These are phyloP conservation scores for Lantana camara DNA, from an alignment of 257 asterid species.

Conservation along the genomic window DNA sequence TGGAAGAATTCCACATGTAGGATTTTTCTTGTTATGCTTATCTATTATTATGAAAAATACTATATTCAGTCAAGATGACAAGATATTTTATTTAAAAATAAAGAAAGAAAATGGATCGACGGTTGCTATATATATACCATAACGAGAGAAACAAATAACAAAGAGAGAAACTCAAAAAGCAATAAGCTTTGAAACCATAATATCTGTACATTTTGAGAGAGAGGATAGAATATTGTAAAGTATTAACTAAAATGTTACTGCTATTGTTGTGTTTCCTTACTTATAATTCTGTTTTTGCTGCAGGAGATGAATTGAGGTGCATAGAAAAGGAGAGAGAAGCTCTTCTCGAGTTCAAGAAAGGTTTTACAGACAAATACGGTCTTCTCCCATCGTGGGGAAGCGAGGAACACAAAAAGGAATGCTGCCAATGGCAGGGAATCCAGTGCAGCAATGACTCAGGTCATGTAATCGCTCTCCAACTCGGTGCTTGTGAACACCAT, in stretches of 20 bases:
- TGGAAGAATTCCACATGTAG: too few species aligned
- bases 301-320: slow-evolving; percentile 30
- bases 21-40: too few species aligned
- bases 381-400: slow-evolving; percentile 37
- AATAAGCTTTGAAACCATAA: neutral
- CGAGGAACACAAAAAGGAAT: slow-evolving; percentile 32
- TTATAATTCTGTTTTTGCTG: neutral
- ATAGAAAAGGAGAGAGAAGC: slow-evolving; percentile 35
- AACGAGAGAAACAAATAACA: too few species aligned
- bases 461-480: slow-evolving; percentile 28
- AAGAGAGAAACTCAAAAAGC: neutral
- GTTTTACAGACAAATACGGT: slow-evolving; percentile 18
- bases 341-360: slow-evolving; percentile 39
- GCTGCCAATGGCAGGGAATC: slow-evolving; percentile 47
- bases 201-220: too few species aligned
- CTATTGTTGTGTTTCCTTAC: neutral
- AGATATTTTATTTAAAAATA: too few species aligned
- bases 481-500: neutral
- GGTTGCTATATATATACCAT: too few species aligned
- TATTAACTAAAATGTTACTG: neutral
- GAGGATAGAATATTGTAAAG: too few species aligned
- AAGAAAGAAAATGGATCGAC: too few species aligned
- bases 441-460: slow-evolving; percentile 39
- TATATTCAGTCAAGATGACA: too few species aligned
- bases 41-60: too few species aligned